A percentile compares a stretch with the other conserved stretches of the same genome.
These are phyloP conservation scores for Radiomyces spectabilis DNA, from an alignment of 192 early-diverging fungal species.

Conservation along the genomic window DNA sequence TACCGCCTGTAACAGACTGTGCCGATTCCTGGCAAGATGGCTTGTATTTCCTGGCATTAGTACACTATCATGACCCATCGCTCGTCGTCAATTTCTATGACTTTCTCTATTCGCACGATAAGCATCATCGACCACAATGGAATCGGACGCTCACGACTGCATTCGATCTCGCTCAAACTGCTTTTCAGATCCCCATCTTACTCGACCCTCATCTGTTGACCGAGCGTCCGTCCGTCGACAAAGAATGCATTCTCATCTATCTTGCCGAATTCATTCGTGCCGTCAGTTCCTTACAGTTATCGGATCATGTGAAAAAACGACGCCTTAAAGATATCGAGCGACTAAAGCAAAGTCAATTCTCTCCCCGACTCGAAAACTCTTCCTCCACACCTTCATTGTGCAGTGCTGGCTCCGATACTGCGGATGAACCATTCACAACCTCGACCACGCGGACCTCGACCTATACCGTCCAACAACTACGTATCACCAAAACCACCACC, in stretches of 20 bases:
- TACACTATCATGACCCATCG: conserved; percentile 13
- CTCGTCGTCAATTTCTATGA: conserved; percentile 5
- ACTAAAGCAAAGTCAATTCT: background rate
- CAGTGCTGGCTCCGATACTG: background rate
- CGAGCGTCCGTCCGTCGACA: background rate
- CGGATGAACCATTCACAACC: background rate
- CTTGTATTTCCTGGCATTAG: background rate
- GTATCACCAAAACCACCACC: conserved; percentile 7
- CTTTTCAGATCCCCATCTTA: conserved; percentile 1
- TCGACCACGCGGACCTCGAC: conserved; percentile 9
- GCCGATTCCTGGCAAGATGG: conserved; percentile 5
- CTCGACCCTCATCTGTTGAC: background rate
- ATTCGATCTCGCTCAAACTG: conserved; percentile 1
- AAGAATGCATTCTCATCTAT: background rate
- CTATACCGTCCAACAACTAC: conserved; percentile 6
- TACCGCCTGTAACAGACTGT: background rate
- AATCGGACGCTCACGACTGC: background rate
- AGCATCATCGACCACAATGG: background rate
- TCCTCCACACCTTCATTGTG: background rate
- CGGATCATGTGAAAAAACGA: background rate
- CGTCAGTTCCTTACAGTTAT: background rate
- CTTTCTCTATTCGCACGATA: background rate
- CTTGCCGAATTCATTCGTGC: conserved; percentile 1
- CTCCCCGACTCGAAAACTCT: background rate
- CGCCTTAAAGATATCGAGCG: background rate